phyloP scores from a whole-genome alignment of 208 protist species.

The Trypanosoma theileri region DNA sequence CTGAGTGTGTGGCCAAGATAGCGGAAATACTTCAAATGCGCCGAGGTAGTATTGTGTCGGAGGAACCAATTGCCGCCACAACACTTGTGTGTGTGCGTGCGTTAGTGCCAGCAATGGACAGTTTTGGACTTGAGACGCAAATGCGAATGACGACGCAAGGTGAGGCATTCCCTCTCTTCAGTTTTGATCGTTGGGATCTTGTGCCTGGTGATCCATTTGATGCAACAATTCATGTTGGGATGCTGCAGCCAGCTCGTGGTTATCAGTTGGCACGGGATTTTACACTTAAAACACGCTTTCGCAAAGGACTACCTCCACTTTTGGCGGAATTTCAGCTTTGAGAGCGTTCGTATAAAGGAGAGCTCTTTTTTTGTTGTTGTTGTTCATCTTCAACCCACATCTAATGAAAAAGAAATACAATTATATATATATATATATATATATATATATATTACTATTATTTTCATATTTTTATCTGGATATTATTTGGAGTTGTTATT shows the following conservation, averaged over 20 bases:
- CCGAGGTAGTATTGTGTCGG: conserved; percentile 90
- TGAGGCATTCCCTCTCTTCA: conserved; percentile 91
- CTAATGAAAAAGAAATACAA: conserved; percentile 2
- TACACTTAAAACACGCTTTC: conserved; percentile 98
- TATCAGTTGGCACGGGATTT: conserved; percentile 98
- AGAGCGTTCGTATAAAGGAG: neutral
- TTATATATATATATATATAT: neutral
- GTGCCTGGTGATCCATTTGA: conserved; percentile 99
- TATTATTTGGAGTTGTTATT: no score
- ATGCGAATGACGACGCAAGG: conserved; percentile 96
- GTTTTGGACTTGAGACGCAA: conserved; percentile 99
- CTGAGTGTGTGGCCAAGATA: conserved; percentile 83
- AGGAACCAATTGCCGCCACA: conserved; percentile 96
- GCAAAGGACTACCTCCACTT: conserved; percentile 93
- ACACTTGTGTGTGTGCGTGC: conserved; percentile 94
- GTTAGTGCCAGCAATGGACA: conserved; percentile 97
- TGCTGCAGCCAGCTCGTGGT: conserved; percentile 94
- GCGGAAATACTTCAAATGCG: conserved; percentile 87
- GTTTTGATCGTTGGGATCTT: conserved; percentile 97
- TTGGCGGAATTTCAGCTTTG: conserved; percentile 47
- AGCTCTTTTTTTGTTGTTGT: conserved; percentile 8
- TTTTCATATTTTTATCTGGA: no score
- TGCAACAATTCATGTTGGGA: conserved; percentile 91
- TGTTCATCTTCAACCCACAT: neutral
- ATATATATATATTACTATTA: no score